These are phyloP conservation scores for Xylariaceae sp. DNA, from an alignment of 2,329 filamentous ascomycete genomes.

Conservation along the genomic window DNA sequence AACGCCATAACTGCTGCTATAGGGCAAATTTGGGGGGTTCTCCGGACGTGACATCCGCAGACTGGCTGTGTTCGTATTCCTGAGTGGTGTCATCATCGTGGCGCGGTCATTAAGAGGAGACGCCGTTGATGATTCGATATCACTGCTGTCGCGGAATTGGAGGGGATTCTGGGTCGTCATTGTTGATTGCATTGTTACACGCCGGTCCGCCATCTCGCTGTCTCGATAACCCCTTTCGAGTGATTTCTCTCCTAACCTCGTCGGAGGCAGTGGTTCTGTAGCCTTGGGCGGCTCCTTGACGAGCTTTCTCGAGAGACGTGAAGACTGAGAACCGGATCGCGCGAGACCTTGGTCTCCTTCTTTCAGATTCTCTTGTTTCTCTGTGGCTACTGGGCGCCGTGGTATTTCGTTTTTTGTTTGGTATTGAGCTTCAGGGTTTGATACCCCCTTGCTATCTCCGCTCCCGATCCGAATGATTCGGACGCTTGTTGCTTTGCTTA, in stretches of 20 bases:
- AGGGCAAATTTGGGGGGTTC: neutral
- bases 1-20: constrained; percentile 1
- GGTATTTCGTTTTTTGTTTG: constrained; percentile 2
- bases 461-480: constrained; percentile 29
- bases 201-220: constrained; percentile 2
- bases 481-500: constrained; percentile 27
- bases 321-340: neutral
- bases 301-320: neutral
- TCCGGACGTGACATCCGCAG: constrained; percentile 7
- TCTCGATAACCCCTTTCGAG: constrained; percentile 15
- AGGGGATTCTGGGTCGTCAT: constrained; percentile 22
- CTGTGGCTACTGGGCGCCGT: constrained; percentile 3
- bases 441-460: constrained; percentile 15
- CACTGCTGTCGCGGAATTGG: constrained; percentile 29
- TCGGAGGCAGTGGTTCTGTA: constrained; percentile 1
- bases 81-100: constrained; percentile 9
- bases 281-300: constrained; percentile 9
- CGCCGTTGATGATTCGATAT: constrained; percentile 24
- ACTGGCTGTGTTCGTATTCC: constrained; percentile 21
- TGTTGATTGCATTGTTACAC: constrained; percentile 4
- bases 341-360: constrained; percentile 1
- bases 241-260: too few relatives aligned
- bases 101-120: constrained; percentile 11
- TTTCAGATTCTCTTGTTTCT: neutral
- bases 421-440: neutral